Base-by-base conservation (phyloP, 2,329 filamentous ascomycete genomes). In the Scedosporium minutisporum region DNA sequence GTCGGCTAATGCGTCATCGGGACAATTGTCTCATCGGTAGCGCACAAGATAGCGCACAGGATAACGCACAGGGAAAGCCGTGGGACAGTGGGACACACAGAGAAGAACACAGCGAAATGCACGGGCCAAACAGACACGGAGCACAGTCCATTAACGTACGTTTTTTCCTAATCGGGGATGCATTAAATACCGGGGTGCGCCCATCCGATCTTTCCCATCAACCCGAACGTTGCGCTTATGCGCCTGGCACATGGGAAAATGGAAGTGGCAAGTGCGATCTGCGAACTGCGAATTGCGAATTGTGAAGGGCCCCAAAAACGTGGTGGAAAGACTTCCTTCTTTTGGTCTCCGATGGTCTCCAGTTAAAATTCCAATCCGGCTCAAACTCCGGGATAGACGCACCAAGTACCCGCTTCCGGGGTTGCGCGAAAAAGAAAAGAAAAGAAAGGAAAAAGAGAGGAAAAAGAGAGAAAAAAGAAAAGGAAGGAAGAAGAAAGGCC, bases 1-100 rank as follows among this genome's bases (percentile, higher is more conserved):
- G 51, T 55, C 51, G 51, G 51, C 51, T 55, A 51, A n/a, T 61
- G 29, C 44, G 44, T 51, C 59, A 61, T 61, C 25, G 59, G 59
- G 25, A 61, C 59, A 23, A 21, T 3, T 7, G 44, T 53, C 48
- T 23, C 25, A 44, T 21, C 42, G 9, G n/a, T 38, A 14, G 33
- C 10, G 33, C 2, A 33, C 6, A 10, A 7, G 6, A 7, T 33
- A 33, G 29, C 29, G 33, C 33, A 12, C 10, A 38, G 10, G 33
- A 38, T 38, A 38, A 10, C 9, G 33, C 33, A 38, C 10, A 27
- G 10, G 4, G 29, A 38, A 6, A 38, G 10, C 33, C 9, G 33
- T 38, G 33, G 33, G 33, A 38, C 33, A 38, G 33, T 33, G 29
- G 6, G 29, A 33, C 29, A 33, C 29, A 33, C 29, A 33, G 29